Evolutionary conservation across 2,329 filamentous ascomycete species (phyloP), one percentile per base, ranked within the genome.

Genomic region (Ophiostoma piceae): DNA sequence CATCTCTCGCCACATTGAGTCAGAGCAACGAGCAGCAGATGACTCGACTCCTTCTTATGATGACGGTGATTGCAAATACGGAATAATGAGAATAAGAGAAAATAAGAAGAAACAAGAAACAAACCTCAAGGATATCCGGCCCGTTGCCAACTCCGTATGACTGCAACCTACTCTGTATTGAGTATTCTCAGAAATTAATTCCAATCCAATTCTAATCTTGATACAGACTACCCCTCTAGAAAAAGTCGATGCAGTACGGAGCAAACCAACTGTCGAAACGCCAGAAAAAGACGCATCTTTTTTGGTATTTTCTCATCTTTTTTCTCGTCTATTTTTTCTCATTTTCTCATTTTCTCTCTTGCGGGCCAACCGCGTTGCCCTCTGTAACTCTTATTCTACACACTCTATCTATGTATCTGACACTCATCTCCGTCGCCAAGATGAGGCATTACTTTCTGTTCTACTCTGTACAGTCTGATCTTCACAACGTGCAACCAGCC

Each of bases 281-380:
- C n/a, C 51, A 57, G 43, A 57, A 57, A 62, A 62, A 62, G 57
- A 62, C 57, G 57, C 57, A 62, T 62, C 57, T 7, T 14, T 41
- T 41, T 41, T 41, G 9, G 26, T 29, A 29, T 29, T 29, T 29
- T 29, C 26, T 29, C 26, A 29, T 29, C 26, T 41, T 41, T 14
- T 41, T 41, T 41, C 9, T 41, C 2, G 8, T 51, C 14, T 51
- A 4, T 19, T 51, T 19, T 51, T 51, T 22, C 6, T n/a, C 6
- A 5, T n/a, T 19, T n/a, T 51, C 2, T 1, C 19, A n/a, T 51
- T 51, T 51, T 57, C 22, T 57, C 19, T 57, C 51, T 57, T 57
- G 51, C 51, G 51, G 51, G 51, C 51, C 51, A 29, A 26, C 51
- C 51, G 51, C 51, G 51, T 29, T 26, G 47, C n/a, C n/a, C 43